Conservation (phyloP, 2,329 filamentous ascomycete genomes). For the Talaromyces sp. region DNA sequence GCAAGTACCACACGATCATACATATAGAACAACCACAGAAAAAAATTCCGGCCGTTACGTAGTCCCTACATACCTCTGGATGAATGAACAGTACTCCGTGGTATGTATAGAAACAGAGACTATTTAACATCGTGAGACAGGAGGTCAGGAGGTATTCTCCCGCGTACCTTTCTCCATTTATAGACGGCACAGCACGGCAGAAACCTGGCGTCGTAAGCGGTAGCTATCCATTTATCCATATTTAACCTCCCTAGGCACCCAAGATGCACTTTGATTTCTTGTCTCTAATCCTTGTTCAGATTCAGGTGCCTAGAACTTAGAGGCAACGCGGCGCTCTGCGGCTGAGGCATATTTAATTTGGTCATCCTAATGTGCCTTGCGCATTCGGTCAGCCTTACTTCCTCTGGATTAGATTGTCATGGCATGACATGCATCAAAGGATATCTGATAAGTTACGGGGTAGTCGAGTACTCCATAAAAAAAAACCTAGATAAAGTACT, state of each 20-base stretch:
- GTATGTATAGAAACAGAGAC: not conserved
- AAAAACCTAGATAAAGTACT: not conserved
- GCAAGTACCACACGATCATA: not conserved
- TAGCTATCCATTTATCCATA: not conserved
- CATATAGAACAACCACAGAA: not conserved
- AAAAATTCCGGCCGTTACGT: too few species aligned
- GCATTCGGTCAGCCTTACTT: not conserved
- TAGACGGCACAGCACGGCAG: not conserved
- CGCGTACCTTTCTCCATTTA: not conserved
- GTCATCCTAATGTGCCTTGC: not conserved
- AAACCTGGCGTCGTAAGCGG: not conserved
- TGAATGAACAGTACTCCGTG: not conserved
- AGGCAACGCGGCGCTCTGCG: not conserved
- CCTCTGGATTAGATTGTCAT: not conserved
- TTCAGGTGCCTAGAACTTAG: not conserved
- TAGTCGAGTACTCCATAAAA: not conserved
- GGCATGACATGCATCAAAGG: constrained; percentile 1
- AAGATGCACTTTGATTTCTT: not conserved
- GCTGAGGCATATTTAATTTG: constrained; percentile 1
- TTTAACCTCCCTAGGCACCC: not conserved
- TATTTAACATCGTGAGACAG: not conserved
- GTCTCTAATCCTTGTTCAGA: not conserved
- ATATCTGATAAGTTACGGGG: not conserved
- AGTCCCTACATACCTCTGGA: too few species aligned
- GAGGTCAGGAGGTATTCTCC: not conserved